Conservation (phyloP, 2,329 filamentous ascomycete species). For the Aspergillus tamarii region DNA sequence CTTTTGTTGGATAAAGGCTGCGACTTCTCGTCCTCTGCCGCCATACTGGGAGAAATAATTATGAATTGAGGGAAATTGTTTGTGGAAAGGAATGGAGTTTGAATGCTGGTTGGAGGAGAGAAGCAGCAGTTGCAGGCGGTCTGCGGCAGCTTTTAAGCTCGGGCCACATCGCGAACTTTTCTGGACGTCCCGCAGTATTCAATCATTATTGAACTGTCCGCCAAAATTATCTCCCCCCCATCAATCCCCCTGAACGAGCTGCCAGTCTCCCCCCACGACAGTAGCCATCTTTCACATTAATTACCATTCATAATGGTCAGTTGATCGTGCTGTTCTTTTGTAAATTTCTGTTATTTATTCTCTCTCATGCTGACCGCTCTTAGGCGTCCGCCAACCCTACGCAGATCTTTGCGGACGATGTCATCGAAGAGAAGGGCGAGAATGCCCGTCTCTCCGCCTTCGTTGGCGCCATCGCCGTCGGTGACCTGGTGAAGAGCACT, state of each 20-base stretch:
- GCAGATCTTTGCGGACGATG: conserved; percentile 97
- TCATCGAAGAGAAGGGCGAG: conserved; percentile 96
- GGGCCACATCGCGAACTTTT: conserved; percentile 37
- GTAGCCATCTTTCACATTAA: conserved; percentile 23
- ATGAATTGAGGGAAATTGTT: not conserved
- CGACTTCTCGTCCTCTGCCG: conserved; percentile 28
- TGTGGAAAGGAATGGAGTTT: conserved; percentile 6
- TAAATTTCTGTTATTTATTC: not conserved
- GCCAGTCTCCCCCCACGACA: conserved; percentile 17
- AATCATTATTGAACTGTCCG: conserved; percentile 15
- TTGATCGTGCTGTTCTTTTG: not conserved
- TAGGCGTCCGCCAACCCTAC: conserved; percentile 70
- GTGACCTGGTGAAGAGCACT: conserved; percentile 96
- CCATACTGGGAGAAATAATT: conserved; percentile 28
- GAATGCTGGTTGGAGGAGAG: not conserved
- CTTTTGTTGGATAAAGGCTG: conserved; percentile 53
- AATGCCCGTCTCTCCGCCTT: conserved; percentile 99
- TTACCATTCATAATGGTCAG: conserved; percentile 36
- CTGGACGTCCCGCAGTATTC: conserved; percentile 27
- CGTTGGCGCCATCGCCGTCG: conserved; percentile 95
- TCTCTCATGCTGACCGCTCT: conserved; percentile 15
- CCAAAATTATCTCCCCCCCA: conserved; percentile 8
- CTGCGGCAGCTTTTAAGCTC: conserved; percentile 23
- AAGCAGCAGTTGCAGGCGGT: conserved; percentile 19
- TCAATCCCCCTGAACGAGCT: conserved; percentile 23